Evolutionary conservation across 805 yeast genomes (phyloP).

Genomic region (Kuraishia capsulata): DNA sequence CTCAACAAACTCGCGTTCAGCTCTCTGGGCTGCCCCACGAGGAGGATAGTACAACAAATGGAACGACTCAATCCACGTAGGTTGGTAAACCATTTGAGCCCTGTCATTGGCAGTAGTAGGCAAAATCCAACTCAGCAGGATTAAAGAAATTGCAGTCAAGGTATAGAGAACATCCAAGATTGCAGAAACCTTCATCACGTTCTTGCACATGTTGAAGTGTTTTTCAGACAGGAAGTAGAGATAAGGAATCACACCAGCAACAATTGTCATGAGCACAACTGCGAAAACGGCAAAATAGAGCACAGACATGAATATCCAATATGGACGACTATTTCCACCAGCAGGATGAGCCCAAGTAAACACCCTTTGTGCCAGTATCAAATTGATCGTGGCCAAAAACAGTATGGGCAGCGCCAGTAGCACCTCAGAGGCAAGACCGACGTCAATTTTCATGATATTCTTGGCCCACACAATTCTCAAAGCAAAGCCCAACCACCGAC

Average conservation of each 20-base stretch:
- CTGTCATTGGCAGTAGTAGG: slow-evolving; percentile 45
- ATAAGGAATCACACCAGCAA: slow-evolving; percentile 55
- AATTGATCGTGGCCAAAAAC: slow-evolving; percentile 47
- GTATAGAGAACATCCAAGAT: slow-evolving; percentile 42
- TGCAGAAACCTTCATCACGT: slow-evolving; percentile 44
- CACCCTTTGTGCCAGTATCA: slow-evolving; percentile 62
- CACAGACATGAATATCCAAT: slow-evolving; percentile 40
- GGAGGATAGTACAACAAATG: slow-evolving; percentile 48
- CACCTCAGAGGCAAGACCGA: slow-evolving; percentile 50
- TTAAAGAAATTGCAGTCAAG: slow-evolving; percentile 38
- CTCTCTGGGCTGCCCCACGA: slow-evolving; percentile 34
- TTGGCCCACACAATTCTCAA: slow-evolving; percentile 51
- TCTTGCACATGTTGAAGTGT: slow-evolving; percentile 40
- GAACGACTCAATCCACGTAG: slow-evolving; percentile 73
- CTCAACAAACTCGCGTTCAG: slow-evolving; percentile 13
- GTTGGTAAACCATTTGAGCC: slow-evolving; percentile 48
- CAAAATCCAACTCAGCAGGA: slow-evolving; percentile 41
- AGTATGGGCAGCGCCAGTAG: slow-evolving; percentile 50
- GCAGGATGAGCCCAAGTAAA: slow-evolving; percentile 76
- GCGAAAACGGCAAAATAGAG: slow-evolving; percentile 47
- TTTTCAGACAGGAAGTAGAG: slow-evolving; percentile 38
- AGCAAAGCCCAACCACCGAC: slow-evolving; percentile 51
- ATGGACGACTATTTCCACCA: slow-evolving; percentile 42
- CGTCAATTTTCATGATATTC: slow-evolving; percentile 32
- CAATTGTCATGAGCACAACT: slow-evolving; percentile 58